Conservation (phyloP, 305 asterid species). For the Withania somnifera region DNA sequence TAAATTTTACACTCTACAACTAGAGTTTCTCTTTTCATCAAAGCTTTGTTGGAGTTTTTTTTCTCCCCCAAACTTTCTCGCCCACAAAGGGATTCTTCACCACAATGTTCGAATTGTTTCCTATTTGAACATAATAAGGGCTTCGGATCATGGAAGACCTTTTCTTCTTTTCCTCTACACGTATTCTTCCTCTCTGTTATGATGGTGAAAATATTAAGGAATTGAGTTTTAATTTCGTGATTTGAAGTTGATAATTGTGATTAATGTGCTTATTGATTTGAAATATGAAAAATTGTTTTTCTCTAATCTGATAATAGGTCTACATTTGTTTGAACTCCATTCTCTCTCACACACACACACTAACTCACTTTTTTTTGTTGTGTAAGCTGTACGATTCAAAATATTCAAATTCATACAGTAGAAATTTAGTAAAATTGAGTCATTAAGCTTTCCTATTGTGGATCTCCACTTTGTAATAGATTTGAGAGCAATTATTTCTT, state of each 20-base stretch:
- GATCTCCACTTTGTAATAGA: background rate
- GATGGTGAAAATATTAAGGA: background rate
- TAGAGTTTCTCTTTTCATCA: no score
- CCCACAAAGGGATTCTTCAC: no score
- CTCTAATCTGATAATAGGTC: background rate
- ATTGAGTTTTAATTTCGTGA: background rate
- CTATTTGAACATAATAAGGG: conserved; percentile 22
- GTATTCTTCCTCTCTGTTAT: conserved; percentile 17
- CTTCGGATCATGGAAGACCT: conserved; percentile 18
- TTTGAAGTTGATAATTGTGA: background rate
- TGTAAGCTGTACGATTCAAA: background rate
- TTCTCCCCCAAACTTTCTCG: no score
- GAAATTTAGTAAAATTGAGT: background rate
- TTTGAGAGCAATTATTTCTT: background rate
- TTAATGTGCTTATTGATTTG: background rate
- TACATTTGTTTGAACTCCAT: background rate
- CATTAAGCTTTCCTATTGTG: background rate
- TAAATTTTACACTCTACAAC: no score
- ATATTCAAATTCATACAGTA: background rate
- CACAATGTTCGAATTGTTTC: conserved; percentile 13
- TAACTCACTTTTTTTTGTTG: background rate
- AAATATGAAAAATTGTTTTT: background rate
- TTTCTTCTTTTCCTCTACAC: conserved; percentile 15
- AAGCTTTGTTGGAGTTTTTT: no score
- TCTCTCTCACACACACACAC: no score